phyloP scores from a whole-genome alignment of 1,284 basidiomycete genomes.

The Acaromyces ingoldii region DNA sequence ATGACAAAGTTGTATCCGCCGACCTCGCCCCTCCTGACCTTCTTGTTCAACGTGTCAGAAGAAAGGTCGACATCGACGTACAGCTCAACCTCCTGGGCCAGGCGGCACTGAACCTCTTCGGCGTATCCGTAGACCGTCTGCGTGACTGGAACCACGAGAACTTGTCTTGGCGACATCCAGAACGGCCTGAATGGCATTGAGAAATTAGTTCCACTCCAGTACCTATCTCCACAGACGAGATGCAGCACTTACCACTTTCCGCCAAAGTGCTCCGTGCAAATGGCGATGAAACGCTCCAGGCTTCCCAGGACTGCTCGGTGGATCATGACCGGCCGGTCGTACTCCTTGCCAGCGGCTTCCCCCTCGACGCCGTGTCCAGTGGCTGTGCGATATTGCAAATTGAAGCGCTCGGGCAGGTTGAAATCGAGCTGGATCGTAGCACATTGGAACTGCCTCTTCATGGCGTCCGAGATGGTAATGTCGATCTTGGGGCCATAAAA shows the following conservation, averaged over 20 bases:
- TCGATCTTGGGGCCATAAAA: slow-evolving; percentile 71
- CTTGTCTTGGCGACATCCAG: slow-evolving; percentile 93
- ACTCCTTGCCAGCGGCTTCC: slow-evolving; percentile 52
- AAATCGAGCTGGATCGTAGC: slow-evolving; percentile 99
- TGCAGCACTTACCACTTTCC: slow-evolving; percentile 70
- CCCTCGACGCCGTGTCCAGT: slow-evolving; percentile 51
- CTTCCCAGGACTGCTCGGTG: slow-evolving; percentile 94
- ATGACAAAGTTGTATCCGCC: slow-evolving; percentile 80
- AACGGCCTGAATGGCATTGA: slow-evolving; percentile 64
- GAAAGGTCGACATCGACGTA: slow-evolving; percentile 89
- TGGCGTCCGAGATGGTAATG: slow-evolving; percentile 91
- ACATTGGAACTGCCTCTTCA: slow-evolving; percentile 84
- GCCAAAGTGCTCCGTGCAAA: slow-evolving; percentile 93
- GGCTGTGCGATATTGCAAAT: slow-evolving; percentile 75
- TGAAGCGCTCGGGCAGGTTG: slow-evolving; percentile 96
- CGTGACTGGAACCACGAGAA: slow-evolving; percentile 89
- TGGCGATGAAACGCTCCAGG: slow-evolving; percentile 92
- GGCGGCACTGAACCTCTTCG: slow-evolving; percentile 65
- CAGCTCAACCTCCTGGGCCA: slow-evolving; percentile 65
- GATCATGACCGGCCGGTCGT: slow-evolving; percentile 90
- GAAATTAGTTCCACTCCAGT: no score
- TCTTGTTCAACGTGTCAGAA: slow-evolving; percentile 90
- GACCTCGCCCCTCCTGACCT: slow-evolving; percentile 60
- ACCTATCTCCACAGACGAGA: not conserved
- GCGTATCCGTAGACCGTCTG: slow-evolving; percentile 80